These are phyloP conservation scores for Skeletonema marinoi DNA, from an alignment of 108 stramenopile genomes.

Conservation along the genomic window DNA sequence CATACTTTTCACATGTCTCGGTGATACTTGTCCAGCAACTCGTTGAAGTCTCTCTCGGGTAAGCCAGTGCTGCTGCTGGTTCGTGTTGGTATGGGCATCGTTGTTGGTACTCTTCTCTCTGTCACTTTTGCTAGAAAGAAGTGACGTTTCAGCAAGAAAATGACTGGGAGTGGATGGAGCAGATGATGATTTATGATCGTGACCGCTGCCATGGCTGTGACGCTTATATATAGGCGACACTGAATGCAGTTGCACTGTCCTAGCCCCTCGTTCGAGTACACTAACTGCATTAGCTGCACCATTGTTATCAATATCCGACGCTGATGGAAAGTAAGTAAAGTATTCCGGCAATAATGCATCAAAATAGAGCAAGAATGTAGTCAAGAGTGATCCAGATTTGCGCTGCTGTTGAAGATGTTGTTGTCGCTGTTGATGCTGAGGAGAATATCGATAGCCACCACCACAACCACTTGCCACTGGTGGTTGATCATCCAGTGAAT, in stretches of 20 bases:
- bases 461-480: too few species aligned
- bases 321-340: constrained; percentile 19
- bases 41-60: constrained; percentile 1
- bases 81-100: neutral
- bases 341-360: constrained; percentile 38
- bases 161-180: constrained; percentile 5
- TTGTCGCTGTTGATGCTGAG: neutral
- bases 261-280: constrained; percentile 21
- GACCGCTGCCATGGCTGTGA: neutral
- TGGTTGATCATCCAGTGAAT: too few species aligned
- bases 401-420: neutral
- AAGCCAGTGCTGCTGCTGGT: neutral
- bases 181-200: neutral
- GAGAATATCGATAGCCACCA: too few species aligned
- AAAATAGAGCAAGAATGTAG: constrained; percentile 24
- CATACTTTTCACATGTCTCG: neutral
- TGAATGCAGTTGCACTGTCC: neutral
- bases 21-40: neutral
- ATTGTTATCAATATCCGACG: constrained; percentile 6
- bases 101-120: neutral
- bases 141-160: neutral
- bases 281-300: constrained; percentile 29
- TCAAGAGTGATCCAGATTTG: constrained; percentile 4
- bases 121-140: neutral
- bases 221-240: neutral